A percentile compares a stretch with the other conserved stretches of the same genome.
phyloP scores from a whole-genome alignment of 345 rosid species.

The Physaria fendleri region DNA sequence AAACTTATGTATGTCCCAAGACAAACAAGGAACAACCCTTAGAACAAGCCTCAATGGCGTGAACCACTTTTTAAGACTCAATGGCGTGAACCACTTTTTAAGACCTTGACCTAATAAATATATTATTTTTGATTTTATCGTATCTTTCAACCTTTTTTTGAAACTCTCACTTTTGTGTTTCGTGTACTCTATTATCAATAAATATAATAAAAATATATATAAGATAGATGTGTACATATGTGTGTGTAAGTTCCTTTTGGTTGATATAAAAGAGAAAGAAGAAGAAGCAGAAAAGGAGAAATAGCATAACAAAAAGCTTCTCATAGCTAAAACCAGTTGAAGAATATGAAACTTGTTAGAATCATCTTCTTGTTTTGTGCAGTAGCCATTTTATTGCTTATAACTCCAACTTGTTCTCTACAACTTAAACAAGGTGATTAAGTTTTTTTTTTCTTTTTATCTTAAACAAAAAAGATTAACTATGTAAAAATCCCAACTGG shows the following conservation, averaged over 20 bases:
- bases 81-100: too few relatives aligned
- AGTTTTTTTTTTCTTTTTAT: neutral
- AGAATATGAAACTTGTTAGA: conserved; percentile 21
- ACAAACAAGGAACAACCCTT: conserved; percentile 29
- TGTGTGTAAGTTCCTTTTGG: conserved; percentile 2
- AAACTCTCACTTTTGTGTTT: conserved; percentile 57
- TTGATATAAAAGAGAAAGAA: conserved; percentile 24
- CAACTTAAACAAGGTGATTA: conserved; percentile 22
- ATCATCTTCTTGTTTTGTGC: conserved; percentile 16
- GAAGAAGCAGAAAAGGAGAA: conserved; percentile 13
- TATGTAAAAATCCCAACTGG: too few relatives aligned
- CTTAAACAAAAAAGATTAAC: neutral
- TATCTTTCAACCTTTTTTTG: conserved; percentile 36
- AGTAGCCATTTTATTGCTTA: conserved; percentile 4
- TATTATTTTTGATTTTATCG: neutral
- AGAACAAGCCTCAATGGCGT: conserved; percentile 36
- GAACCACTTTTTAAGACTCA: conserved; percentile 21
- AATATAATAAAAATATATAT: neutral
- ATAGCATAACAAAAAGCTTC: neutral
- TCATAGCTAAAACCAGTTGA: conserved; percentile 1
- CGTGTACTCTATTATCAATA: conserved; percentile 31
- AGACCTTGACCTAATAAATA: conserved; percentile 8
- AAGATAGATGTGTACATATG: neutral
- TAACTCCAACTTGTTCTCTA: conserved; percentile 18
- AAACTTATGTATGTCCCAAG: conserved; percentile 27